These are phyloP conservation scores for Metahyphopichia silvanorum DNA, from an alignment of 805 yeast genomes.

Conservation along the genomic window DNA sequence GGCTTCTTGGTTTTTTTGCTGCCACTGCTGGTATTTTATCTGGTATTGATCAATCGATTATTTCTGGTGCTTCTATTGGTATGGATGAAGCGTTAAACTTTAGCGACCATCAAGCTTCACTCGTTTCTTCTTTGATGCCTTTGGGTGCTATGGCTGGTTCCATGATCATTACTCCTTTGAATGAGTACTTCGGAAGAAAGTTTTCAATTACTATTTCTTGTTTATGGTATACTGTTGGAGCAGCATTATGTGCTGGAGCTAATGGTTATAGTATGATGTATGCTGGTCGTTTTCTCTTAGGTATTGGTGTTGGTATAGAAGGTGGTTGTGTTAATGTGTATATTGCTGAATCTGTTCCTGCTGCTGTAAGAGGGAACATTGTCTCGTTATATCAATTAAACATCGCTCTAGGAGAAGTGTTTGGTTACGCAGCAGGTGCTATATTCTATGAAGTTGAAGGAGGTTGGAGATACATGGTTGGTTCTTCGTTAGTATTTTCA, in stretches of 20 bases:
- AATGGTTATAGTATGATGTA: conserved; percentile 38
- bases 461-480: conserved; percentile 67
- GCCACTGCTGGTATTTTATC: conserved; percentile 63
- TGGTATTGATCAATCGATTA: conserved; percentile 66
- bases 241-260: conserved; percentile 55
- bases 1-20: conserved; percentile 53
- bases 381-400: conserved; percentile 64
- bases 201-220: conserved; percentile 53
- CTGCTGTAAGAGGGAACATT: conserved; percentile 54
- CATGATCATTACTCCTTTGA: conserved; percentile 55
- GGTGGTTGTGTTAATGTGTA: conserved; percentile 64
- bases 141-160: conserved; percentile 67
- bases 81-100: conserved; percentile 43
- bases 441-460: conserved; percentile 53
- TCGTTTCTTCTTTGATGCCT: conserved; percentile 62
- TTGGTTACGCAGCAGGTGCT: conserved; percentile 63
- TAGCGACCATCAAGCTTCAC: conserved; percentile 42
- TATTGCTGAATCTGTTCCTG: conserved; percentile 59
- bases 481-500: conserved; percentile 59
- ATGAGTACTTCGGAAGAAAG: conserved; percentile 55
- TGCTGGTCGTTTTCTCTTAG: conserved; percentile 55
- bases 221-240: conserved; percentile 59
- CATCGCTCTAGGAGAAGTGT: conserved; percentile 63
- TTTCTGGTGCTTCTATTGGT: conserved; percentile 59
- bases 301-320: conserved; percentile 65